phyloP scores from a whole-genome alignment of 108 stramenopile species.

The Fragilariopsis cylindrus region DNA sequence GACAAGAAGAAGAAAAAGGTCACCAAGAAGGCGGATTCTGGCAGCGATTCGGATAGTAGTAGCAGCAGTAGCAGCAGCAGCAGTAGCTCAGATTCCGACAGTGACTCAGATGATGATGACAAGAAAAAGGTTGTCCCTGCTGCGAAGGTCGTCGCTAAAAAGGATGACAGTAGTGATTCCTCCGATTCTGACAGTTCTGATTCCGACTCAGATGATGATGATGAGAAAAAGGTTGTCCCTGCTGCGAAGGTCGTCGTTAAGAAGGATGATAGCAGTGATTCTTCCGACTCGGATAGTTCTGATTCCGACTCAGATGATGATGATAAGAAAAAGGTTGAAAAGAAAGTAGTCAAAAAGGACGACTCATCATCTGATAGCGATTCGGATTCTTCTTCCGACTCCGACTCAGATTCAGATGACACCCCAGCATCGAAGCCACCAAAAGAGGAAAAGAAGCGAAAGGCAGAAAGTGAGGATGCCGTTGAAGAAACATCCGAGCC shows the following conservation, averaged over 20 bases:
- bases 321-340: conserved; percentile 31
- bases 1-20: conserved; percentile 19
- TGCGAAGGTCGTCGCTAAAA: conserved; percentile 34
- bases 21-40: conserved; percentile 31
- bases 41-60: conserved; percentile 23
- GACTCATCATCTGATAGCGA: conserved; percentile 21
- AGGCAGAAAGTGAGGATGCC: conserved; percentile 44
- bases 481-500: conserved; percentile 23
- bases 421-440: conserved; percentile 53
- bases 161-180: conserved; percentile 26
- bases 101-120: conserved; percentile 11
- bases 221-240: conserved; percentile 8
- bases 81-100: conserved; percentile 25
- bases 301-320: conserved; percentile 42
- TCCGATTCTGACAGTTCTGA: conserved; percentile 22
- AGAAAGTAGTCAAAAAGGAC: conserved; percentile 39
- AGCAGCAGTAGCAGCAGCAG: conserved; percentile 31
- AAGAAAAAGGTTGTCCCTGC: conserved; percentile 19
- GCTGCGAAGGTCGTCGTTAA: conserved; percentile 34
- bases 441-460: conserved; percentile 65
- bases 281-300: conserved; percentile 5
- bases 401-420: conserved; percentile 35
- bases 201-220: conserved; percentile 15
- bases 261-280: conserved; percentile 30
- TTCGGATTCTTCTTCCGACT: conserved; percentile 38